Conservation (phyloP, 169 alveolate species). For the Cryptosporidium ubiquitum region DNA sequence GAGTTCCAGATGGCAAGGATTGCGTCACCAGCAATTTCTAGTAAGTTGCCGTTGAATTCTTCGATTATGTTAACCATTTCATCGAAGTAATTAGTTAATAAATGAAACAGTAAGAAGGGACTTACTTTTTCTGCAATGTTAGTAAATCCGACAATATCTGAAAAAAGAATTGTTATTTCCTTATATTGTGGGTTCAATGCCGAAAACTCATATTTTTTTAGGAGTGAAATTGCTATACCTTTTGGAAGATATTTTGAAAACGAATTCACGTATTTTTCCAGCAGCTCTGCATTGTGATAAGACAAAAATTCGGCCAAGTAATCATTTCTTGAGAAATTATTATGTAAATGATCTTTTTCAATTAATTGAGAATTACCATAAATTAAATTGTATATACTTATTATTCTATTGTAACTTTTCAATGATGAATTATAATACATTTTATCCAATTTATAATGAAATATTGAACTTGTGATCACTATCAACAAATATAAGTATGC, state of each 20-base stretch:
- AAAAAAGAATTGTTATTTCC: conserved; percentile 59
- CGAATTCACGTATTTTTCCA: conserved; percentile 9
- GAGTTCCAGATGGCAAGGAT: conserved; percentile 75
- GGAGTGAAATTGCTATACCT: neutral
- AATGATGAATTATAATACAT: neutral
- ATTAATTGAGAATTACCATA: neutral
- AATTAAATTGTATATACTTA: neutral
- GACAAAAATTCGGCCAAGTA: conserved; percentile 16
- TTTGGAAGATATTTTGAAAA: conserved; percentile 54
- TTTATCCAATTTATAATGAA: conserved; percentile 15
- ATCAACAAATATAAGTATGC: neutral
- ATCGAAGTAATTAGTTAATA: conserved; percentile 45
- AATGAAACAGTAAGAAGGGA: conserved; percentile 23
- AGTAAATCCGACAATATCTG: conserved; percentile 69
- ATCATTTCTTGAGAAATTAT: neutral
- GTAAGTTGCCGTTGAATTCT: conserved; percentile 41
- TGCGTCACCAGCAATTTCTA: conserved; percentile 75
- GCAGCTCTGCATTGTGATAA: neutral
- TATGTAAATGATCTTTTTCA: neutral
- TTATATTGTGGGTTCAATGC: neutral
- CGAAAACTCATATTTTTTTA: neutral
- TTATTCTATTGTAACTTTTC: neutral
- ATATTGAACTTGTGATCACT: neutral
- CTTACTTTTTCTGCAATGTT: conserved; percentile 28
- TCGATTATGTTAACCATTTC: conserved; percentile 42